These are phyloP conservation scores for Sutorius australiensis DNA, from an alignment of 768 basidiomycete species.

Conservation along the genomic window DNA sequence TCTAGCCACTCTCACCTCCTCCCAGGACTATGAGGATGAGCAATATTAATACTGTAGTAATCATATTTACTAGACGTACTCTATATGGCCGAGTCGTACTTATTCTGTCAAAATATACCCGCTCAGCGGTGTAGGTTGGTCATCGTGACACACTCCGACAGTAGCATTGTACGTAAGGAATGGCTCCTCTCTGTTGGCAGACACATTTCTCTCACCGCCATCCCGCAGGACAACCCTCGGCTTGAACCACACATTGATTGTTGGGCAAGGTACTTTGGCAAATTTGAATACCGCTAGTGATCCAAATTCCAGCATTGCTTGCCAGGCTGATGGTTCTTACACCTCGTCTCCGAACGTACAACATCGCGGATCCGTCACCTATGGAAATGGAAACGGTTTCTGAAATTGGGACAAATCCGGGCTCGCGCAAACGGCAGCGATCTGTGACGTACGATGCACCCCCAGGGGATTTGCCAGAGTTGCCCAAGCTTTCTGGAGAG, in stretches of 20 bases:
- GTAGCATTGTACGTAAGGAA: slow-evolving; percentile 19
- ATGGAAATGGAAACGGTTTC: slow-evolving; percentile 31
- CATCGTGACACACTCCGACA: slow-evolving; percentile 14
- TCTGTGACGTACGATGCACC: slow-evolving; percentile 29
- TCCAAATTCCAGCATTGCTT: slow-evolving; percentile 10
- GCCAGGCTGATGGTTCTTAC: slow-evolving; percentile 32
- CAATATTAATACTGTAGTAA: slow-evolving; percentile 14
- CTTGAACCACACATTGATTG: slow-evolving; percentile 13
- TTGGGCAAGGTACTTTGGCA: slow-evolving; percentile 13
- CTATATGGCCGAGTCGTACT: slow-evolving; percentile 3
- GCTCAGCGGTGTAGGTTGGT: neutral
- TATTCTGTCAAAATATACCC: neutral
- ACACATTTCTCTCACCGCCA: slow-evolving; percentile 23
- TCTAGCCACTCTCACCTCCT: neutral
- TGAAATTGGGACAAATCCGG: slow-evolving; percentile 24
- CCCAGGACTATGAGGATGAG: neutral
- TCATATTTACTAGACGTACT: slow-evolving; percentile 7
- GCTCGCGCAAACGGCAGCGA: slow-evolving; percentile 38
- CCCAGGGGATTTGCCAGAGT: slow-evolving; percentile 35
- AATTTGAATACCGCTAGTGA: slow-evolving; percentile 18
- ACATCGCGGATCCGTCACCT: slow-evolving; percentile 30
- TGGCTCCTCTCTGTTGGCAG: slow-evolving; percentile 21
- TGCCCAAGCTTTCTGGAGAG: slow-evolving; percentile 51
- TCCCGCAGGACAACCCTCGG: slow-evolving; percentile 12
- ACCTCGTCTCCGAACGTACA: slow-evolving; percentile 34